Conservation (phyloP, 2,329 filamentous ascomycete species). For the Boeremia exigua region DNA sequence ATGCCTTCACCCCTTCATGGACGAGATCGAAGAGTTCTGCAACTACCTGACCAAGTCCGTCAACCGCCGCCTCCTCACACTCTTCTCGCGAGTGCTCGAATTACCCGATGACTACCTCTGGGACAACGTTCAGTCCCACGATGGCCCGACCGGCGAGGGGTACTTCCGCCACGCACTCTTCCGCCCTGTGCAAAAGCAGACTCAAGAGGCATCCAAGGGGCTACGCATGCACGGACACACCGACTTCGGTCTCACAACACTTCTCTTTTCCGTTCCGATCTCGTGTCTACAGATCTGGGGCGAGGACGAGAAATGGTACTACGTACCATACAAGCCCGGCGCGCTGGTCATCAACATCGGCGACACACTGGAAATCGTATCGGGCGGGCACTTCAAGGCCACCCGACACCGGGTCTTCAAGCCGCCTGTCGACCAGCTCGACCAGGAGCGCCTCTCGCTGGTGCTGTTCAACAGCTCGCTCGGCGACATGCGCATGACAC, state of each 20-base stretch:
- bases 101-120: constrained; percentile 32
- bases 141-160: constrained; percentile 29
- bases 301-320: constrained; percentile 33
- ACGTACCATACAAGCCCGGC: constrained; percentile 33
- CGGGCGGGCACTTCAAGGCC: constrained; percentile 56
- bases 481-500: constrained; percentile 27
- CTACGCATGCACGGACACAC: constrained; percentile 44
- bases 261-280: constrained; percentile 33
- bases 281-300: constrained; percentile 36
- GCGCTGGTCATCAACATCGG: constrained; percentile 38
- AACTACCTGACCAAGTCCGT: constrained; percentile 58
- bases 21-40: constrained; percentile 56
- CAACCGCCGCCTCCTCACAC: constrained; percentile 47
- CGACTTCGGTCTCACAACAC: constrained; percentile 34
- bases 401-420: constrained; percentile 54
- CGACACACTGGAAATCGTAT: constrained; percentile 50
- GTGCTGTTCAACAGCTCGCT: constrained; percentile 32
- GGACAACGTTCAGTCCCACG: constrained; percentile 32
- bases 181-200: constrained; percentile 30
- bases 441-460: constrained; percentile 42
- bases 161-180: constrained; percentile 35
- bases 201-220: constrained; percentile 32
- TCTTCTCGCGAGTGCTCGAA: constrained; percentile 33
- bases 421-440: constrained; percentile 50
- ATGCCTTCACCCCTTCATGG: constrained; percentile 59